A percentile compares a stretch with the other conserved stretches of the same genome.
Evolutionary conservation across 331 rosid species (phyloP).

Genomic region (Quercus phellos): DNA sequence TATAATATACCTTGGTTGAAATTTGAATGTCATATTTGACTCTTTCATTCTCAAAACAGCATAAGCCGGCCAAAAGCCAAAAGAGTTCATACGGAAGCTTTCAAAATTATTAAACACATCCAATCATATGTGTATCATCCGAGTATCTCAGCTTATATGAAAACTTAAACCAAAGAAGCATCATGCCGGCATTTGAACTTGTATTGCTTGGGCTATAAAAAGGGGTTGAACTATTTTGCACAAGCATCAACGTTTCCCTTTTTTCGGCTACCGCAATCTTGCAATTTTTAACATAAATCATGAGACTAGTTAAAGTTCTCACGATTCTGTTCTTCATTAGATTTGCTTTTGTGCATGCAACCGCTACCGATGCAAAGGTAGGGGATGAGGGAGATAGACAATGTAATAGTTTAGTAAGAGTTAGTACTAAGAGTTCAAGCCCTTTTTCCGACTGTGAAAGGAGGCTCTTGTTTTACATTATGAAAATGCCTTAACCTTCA

Average conservation of each 20-base stretch:
- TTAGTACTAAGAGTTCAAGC: no score
- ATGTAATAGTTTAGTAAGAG: no score
- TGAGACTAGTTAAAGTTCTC: slow-evolving; percentile 25
- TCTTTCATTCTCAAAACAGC: background rate
- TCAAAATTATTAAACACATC: background rate
- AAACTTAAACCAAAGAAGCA: slow-evolving; percentile 28
- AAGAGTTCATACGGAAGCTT: background rate
- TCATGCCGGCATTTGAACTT: slow-evolving; percentile 37
- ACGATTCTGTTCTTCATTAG: slow-evolving; percentile 33
- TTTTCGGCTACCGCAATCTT: background rate
- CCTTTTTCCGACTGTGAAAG: no score
- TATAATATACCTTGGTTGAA: background rate
- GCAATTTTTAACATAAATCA: background rate
- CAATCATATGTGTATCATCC: slow-evolving; percentile 9
- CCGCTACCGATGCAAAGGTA: slow-evolving; percentile 39
- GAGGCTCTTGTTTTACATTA: no score
- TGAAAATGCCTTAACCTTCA: no score
- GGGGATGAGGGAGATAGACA: background rate
- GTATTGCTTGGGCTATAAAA: slow-evolving; percentile 31
- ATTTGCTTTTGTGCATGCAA: slow-evolving; percentile 37
- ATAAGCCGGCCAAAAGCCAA: slow-evolving; percentile 9
- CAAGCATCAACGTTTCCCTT: slow-evolving; percentile 6
- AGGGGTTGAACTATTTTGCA: slow-evolving; percentile 6
- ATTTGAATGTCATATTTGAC: background rate
- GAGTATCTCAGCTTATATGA: slow-evolving; percentile 20